A percentile compares a stretch with the other conserved stretches of the same genome.
Conservation (phyloP, 1,139 yeast species). For the Debaryomyces coudertii region DNA sequence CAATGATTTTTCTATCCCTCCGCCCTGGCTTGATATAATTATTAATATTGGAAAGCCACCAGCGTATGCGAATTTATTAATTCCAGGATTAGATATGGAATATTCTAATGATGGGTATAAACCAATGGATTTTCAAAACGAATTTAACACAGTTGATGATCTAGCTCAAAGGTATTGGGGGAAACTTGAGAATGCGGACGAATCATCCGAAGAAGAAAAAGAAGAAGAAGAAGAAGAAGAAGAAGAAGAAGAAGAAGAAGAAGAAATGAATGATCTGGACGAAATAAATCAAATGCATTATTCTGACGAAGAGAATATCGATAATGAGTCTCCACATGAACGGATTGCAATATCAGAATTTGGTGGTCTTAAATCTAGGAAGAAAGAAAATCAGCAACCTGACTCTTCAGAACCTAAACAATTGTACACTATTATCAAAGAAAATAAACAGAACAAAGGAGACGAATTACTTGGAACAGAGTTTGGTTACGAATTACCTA, state of each 20-base stretch:
- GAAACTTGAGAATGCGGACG: conserved; percentile 37
- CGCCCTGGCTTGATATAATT: conserved; percentile 86
- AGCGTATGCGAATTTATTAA: conserved; percentile 65
- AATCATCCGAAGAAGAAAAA: conserved; percentile 31
- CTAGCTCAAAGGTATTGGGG: conserved; percentile 43
- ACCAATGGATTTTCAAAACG: conserved; percentile 18
- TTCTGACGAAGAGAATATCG: conserved; percentile 14
- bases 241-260: conserved; percentile 14
- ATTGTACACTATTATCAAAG: conserved; percentile 37
- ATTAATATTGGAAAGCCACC: conserved; percentile 82
- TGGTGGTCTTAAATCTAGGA: conserved; percentile 13
- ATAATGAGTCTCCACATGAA: conserved; percentile 20
- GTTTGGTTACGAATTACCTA: conserved; percentile 24
- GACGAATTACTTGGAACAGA: conserved; percentile 23
- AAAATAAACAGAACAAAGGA: conserved; percentile 19
- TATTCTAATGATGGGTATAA: conserved; percentile 44
- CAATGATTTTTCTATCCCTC: conserved; percentile 51
- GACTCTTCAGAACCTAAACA: conserved; percentile 15
- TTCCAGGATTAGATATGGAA: conserved; percentile 55
- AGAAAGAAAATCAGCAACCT: conserved; percentile 7
- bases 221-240: conserved; percentile 23
- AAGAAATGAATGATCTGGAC: conserved; percentile 10
- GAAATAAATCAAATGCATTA: conserved; percentile 1
- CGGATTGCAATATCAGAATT: conserved; percentile 22
- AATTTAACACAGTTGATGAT: conserved; percentile 24